These are phyloP conservation scores for Kwoniella shandongensis DNA, from an alignment of 768 basidiomycete species.

Conservation along the genomic window DNA sequence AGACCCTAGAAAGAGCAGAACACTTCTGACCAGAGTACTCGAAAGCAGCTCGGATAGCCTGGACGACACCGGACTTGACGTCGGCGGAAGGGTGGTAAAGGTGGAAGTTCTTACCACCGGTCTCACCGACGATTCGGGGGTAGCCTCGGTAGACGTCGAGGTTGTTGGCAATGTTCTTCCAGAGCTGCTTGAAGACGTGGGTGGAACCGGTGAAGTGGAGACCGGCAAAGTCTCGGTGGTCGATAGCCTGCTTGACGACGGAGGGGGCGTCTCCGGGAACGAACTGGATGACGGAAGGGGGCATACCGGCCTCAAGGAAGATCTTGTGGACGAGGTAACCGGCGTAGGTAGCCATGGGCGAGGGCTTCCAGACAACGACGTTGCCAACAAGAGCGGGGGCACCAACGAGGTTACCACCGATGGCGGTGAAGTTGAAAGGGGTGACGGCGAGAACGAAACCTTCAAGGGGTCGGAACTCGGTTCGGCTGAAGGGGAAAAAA, in stretches of 20 bases:
- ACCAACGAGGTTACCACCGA: slow-evolving; percentile 82
- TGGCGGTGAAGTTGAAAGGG: slow-evolving; percentile 93
- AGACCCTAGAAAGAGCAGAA: slow-evolving; percentile 85
- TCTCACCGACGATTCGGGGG: slow-evolving; percentile 96
- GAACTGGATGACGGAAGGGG: slow-evolving; percentile 94
- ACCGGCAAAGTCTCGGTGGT: slow-evolving; percentile 74
- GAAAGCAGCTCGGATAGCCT: slow-evolving; percentile 82
- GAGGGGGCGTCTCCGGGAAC: slow-evolving; percentile 81
- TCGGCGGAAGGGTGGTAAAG: slow-evolving; percentile 84
- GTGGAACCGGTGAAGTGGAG: slow-evolving; percentile 98
- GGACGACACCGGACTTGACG: slow-evolving; percentile 81
- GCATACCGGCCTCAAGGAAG: slow-evolving; percentile 88
- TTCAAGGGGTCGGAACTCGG: slow-evolving; percentile 95
- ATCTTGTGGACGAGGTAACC: slow-evolving; percentile 91
- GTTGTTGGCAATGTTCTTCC: slow-evolving; percentile 91
- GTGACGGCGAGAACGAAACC: slow-evolving; percentile 97
- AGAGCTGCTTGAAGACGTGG: slow-evolving; percentile 87
- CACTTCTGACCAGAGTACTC: slow-evolving; percentile 99
- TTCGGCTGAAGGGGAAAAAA: slow-evolving; percentile 62
- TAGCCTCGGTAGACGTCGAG: slow-evolving; percentile 83
- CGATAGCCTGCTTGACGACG: slow-evolving; percentile 79
- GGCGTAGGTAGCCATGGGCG: slow-evolving; percentile 89
- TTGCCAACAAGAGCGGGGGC: slow-evolving; percentile 94
- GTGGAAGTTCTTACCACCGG: slow-evolving; percentile 95
- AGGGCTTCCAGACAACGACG: slow-evolving; percentile 94